Base-by-base conservation (phyloP, 2,329 filamentous ascomycete species). In the Cordyceps tenuipes region DNA sequence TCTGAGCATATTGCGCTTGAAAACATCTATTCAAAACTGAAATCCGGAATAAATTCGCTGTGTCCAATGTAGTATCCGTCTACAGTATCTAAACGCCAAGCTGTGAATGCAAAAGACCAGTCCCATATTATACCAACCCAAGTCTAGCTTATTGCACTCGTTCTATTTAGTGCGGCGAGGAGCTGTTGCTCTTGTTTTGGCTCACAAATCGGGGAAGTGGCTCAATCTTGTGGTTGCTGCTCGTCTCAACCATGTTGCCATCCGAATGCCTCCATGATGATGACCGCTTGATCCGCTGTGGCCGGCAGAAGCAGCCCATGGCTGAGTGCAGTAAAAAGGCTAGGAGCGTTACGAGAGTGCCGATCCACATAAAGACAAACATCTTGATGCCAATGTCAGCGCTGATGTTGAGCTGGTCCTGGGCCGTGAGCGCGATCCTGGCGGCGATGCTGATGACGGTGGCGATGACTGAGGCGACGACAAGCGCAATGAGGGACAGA, bases 331-430 rank as follows among this genome's bases (percentile, higher is more conserved):
- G 77, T 36, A 88, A 70, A 67, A 89, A 92, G 0, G 87, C 87
- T 21, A 92, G 68, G 5, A 90, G 74, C 1, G 83, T 82, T 62
- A 87, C 83, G 0, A 79, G 83, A 0, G 85, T 81, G 0, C 87
- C 89, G 31, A 91, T 82, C 92, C 93, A 97, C 87, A 96, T 93
- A 69, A 96, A 95, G 0, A 77, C 88, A 67, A 96, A 83, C 88
- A 96, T 92, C 65, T 84, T 80, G 41, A 71, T 74, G 6, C 91
- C 91, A 39, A 96, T 76, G 3, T 80, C 74, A 3, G 87, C 89
- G 10, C 75, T 71, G 66, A 97, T 91, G 71, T 96, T 94, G 57
- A 97, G 77, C 61, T 89, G 84, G 2, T 81, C 80, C 68, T 89
- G 85, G 5, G 80, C 81, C 23, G 84, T 85, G 66, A 95, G 84